Evolutionary conservation across 1,139 yeast species (phyloP), one percentile per base, ranked within the genome.

Genomic region (Arxiozyma slooffiae): DNA sequence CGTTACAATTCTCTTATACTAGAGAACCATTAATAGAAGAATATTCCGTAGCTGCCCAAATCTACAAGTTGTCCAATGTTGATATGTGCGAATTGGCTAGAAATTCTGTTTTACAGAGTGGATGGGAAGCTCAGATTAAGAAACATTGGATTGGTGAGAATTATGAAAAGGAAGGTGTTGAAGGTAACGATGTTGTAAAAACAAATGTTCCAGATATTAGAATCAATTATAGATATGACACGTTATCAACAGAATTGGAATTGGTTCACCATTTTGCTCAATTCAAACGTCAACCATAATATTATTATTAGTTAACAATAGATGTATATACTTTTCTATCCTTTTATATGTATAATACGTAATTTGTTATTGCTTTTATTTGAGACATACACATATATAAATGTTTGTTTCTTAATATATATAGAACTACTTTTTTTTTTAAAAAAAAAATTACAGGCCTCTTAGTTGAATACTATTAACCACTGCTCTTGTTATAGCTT

Each of bases 1-100:
- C 79, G 63, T 76, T 94, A 52, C 98, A 92, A 69, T 92, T 92
- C 62, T 86, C 97, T 0, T 92, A 89, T 70, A 92, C 99, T 24
- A 82, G 95, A 60, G 98, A 92, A 63, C 97, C 99, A n/a, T 75
- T 92, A 61, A 92, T 92, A 60, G 98, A 92, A 67, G 98, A 92
- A 67, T 92, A 90, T 67, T 86, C 96, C 1, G 97, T 92, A 37
- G 98, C 98, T 4, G 97, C 97, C 0, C 97, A 92, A 68, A 92
- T 92, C 59, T 92, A 90, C 74, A 89, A 92, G 65, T 74, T 92
- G 43, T 86, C 96, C 0, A 81, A 89, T 52, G 97, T 90, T 22
- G 98, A 92, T 68, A 87, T 94, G 95, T 92, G 97, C 67, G 99
- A 92, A 67, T 66, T 84, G 54, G 90, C 90, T 0, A 75, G 81